Evolutionary conservation across 2,329 filamentous ascomycete genomes (phyloP).

Genomic region (Arthroderma uncinatum): DNA sequence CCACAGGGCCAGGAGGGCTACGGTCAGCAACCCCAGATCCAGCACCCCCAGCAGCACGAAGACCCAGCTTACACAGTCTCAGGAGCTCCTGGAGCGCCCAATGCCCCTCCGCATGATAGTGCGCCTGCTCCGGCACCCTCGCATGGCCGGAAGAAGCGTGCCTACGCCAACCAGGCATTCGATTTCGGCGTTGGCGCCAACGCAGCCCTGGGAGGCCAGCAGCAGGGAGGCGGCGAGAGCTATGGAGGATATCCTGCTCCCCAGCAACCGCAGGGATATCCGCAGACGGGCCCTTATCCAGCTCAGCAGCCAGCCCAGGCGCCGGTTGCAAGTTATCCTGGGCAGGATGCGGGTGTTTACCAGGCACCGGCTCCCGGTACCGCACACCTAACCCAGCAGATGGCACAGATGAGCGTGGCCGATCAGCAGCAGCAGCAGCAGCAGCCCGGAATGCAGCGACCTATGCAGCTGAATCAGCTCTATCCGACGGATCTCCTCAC

Average conservation of each 20-base stretch:
- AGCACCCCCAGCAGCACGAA: constrained; percentile 31
- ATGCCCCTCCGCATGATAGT: constrained; percentile 19
- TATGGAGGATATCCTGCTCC: constrained; percentile 52
- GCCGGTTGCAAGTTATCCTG: constrained; percentile 17
- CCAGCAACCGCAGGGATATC: constrained; percentile 36
- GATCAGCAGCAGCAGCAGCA: constrained; percentile 39
- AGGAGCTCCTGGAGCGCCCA: constrained; percentile 14
- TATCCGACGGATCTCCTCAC: constrained; percentile 85
- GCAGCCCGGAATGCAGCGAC: constrained; percentile 32
- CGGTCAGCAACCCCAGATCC: constrained; percentile 31
- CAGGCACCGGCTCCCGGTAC: constrained; percentile 56
- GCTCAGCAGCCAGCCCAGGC: constrained; percentile 34
- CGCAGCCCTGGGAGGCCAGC: constrained; percentile 46
- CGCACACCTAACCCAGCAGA: constrained; percentile 66
- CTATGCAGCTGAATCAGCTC: constrained; percentile 63
- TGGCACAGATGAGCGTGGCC: constrained; percentile 64
- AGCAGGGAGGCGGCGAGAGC: constrained; percentile 44
- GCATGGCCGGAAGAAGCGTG: constrained; percentile 63
- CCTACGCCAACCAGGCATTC: constrained; percentile 89
- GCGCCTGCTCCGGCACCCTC: constrained; percentile 9
- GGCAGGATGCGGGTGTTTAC: constrained; percentile 43
- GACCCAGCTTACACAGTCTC: constrained; percentile 23
- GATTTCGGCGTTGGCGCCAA: constrained; percentile 85
- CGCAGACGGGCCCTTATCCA: constrained; percentile 32
- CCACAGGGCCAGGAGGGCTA: constrained; percentile 40